Evolutionary conservation across 352 stramenopile species (phyloP).

Genomic region (Phytophthora macrochlamydospora): DNA sequence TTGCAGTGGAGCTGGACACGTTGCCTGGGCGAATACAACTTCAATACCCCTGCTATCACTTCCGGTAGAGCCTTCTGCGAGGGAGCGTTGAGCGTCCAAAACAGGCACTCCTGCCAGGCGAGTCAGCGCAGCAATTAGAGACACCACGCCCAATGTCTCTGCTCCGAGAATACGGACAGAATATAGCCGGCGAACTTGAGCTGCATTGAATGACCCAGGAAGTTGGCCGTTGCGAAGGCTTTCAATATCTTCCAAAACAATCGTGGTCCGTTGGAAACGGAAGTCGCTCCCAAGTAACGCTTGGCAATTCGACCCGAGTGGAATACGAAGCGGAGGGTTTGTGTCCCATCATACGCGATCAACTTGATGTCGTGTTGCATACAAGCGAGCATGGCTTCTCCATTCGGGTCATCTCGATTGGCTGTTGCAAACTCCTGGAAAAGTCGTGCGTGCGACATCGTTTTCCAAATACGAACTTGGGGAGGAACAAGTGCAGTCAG

Average conservation of each 20-base stretch:
- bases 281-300: neutral
- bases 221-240: neutral
- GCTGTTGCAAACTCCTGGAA: neutral
- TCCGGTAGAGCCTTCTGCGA: neutral
- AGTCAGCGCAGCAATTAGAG: neutral
- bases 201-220: neutral
- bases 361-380: neutral
- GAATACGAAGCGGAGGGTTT: neutral
- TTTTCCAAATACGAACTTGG: neutral
- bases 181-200: neutral
- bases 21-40: neutral
- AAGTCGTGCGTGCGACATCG: neutral
- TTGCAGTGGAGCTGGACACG: neutral
- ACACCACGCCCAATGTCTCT: neutral
- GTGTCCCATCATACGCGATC: neutral
- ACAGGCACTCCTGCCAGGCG: neutral
- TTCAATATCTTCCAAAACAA: neutral
- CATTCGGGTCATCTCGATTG: neutral
- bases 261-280: neutral
- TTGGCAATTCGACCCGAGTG: neutral
- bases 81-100: neutral
- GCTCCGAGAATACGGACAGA: neutral
- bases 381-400: neutral
- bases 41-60: neutral
- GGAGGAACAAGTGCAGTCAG: conserved; percentile 1